Base-by-base conservation (phyloP, 1,284 basidiomycete genomes). In the Testicularia cyperi region DNA sequence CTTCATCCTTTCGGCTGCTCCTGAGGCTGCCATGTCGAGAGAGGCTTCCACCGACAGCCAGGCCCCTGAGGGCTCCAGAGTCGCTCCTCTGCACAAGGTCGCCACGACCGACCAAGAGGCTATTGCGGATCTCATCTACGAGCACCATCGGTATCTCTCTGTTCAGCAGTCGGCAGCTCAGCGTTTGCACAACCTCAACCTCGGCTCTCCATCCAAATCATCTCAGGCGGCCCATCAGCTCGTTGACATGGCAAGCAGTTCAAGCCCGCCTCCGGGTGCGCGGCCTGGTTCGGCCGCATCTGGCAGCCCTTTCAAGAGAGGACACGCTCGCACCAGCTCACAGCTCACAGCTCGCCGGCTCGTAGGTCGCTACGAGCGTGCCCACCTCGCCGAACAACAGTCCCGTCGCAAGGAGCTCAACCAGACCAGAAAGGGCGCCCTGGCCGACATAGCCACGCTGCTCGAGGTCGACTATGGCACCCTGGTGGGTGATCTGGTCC, bases 61-160 rank as follows among this genome's bases (percentile, higher is more conserved):
- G 4, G n/a, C 39, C 5, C 5, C 20, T 2, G 16, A 18, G 21
- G 28, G 21, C 21, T 16, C 34, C 21, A 38, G 29, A 15, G n/a
- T n/a, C n/a, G n/a, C n/a, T n/a, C n/a, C n/a, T n/a, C 9, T 15
- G 8, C 33, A 16, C 9, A 24, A 16, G 3, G 25, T 31, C 8
- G 47, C 44, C 7, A 39, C 45, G 7, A 46, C 44, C n/a, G 52
- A 67, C 28, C 42, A 51, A 18, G 57, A 71, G 29, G 53, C 66
- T 29, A 68, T 72, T 14, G 64, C 65, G 1, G 69, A 72, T 15
- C 46, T 67, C 30, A 54, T 72, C 38, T 68, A 68, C 49, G 69
- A 72, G 16, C 62, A 68, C 25, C 63, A 66, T 35, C 44, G 49
- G 35, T 56, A 39, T 33, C 20, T 42, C 10, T 54, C 57, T 3